Base-by-base conservation (phyloP, 306 rosid genomes). In the Fragaria nilgerrensis region DNA sequence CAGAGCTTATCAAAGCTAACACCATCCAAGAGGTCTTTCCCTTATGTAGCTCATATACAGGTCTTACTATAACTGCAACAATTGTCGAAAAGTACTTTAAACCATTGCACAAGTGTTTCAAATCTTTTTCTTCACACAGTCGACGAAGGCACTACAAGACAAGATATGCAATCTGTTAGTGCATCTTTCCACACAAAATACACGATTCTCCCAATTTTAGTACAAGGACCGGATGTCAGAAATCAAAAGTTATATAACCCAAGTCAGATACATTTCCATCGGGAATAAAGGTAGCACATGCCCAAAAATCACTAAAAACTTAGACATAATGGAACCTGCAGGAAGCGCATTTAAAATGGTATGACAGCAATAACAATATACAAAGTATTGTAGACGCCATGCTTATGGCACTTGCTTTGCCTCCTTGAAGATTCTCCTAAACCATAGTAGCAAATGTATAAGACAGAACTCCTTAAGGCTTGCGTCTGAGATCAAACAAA, bases 361-460 rank as follows among this genome's bases (percentile, higher is more conserved):
- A 89, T 39, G 73, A 89, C 50, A 68, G 89, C 85, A 56, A 82
- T 77, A 39, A 85, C 67, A 84, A 86, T 84, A 81, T 85, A 85
- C 25, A 80, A 74, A 3, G 82, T 66, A 41, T 85, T 89, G 72
- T 86, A 91, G 81, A 82, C 69, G 64, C 88, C 90, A 20, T 58
- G 86, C 23, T 72, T 72, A 2, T 74, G 86, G 73, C 96, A 91
- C 84, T 89, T 88, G 11, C 77, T 75, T 86, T 91, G 82, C 85
- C 86, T 85, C 81, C 88, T 87, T 16, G 92, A 89, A 70, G 79
- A 79, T 79, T 87, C 88, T 83, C 92, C 96, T 48, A 89, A 79
- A 50, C 94, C 91, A 69, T 88, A 90, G 79, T 89, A 90, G 87
- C 96, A 90, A 49, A 89, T 74, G 81, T 93, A 90, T 71, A 93